Conservation (phyloP, 805 yeast genomes). For the Yamadazyma akitaensis region DNA sequence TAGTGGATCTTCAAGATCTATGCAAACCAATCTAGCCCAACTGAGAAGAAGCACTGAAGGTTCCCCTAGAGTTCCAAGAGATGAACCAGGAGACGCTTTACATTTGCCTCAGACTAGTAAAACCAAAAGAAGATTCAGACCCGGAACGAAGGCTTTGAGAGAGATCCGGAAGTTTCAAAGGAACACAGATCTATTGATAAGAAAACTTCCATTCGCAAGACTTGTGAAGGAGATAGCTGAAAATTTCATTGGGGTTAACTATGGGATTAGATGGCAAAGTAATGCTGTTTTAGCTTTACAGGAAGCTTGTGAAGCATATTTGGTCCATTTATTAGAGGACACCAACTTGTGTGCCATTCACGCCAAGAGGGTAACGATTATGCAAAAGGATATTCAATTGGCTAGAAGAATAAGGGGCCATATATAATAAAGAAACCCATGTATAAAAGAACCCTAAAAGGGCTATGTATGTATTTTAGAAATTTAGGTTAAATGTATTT, state of each 20-base stretch:
- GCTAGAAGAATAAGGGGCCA: conserved; percentile 75
- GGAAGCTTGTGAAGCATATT: conserved; percentile 77
- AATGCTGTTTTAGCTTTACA: conserved; percentile 75
- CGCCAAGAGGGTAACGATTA: conserved; percentile 79
- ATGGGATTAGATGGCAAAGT: conserved; percentile 72
- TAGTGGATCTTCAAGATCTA: background rate
- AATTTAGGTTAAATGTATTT: background rate
- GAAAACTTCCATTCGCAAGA: conserved; percentile 76
- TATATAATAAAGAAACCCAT: background rate
- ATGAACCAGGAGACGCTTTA: conserved; percentile 49
- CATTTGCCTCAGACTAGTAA: conserved; percentile 28
- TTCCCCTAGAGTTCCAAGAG: conserved; percentile 39
- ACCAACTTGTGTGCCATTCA: conserved; percentile 76
- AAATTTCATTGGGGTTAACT: conserved; percentile 49
- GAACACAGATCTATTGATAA: conserved; percentile 61
- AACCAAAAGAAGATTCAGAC: conserved; percentile 46
- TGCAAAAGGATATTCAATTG: conserved; percentile 78
- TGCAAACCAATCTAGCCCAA: background rate
- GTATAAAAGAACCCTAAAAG: background rate
- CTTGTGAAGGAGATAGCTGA: conserved; percentile 72
- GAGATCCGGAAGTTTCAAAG: conserved; percentile 69
- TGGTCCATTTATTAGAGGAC: conserved; percentile 71
- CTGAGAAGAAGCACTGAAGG: conserved; percentile 1
- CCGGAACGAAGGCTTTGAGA: conserved; percentile 63
- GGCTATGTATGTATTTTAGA: background rate